These are phyloP conservation scores for Pichia scutulata DNA, from an alignment of 805 yeast genomes.

Conservation along the genomic window DNA sequence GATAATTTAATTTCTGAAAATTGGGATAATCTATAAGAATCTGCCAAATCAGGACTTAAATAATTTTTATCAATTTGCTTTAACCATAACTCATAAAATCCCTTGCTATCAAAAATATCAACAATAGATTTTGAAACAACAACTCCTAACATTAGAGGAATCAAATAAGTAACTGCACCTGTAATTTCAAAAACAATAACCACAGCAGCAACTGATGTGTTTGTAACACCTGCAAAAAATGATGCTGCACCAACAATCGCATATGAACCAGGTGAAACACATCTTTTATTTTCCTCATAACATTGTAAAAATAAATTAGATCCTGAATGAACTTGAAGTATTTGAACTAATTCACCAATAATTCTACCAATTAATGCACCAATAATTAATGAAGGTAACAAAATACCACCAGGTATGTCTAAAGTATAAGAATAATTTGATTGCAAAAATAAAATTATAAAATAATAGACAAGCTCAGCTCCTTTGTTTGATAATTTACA, in stretches of 20 bases:
- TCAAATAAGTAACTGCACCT: constrained; percentile 75
- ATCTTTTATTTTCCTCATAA: constrained; percentile 32
- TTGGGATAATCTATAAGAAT: constrained; percentile 23
- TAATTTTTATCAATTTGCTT: constrained; percentile 33
- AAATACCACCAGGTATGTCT: constrained; percentile 58
- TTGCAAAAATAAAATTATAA: constrained; percentile 32
- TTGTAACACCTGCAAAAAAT: constrained; percentile 71
- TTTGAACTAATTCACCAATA: constrained; percentile 44
- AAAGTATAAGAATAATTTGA: constrained; percentile 65
- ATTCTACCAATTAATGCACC: constrained; percentile 57
- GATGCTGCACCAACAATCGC: constrained; percentile 88
- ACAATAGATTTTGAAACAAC: constrained; percentile 66
- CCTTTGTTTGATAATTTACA: constrained; percentile 28
- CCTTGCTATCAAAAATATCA: constrained; percentile 44
- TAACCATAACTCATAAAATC: constrained; percentile 61
- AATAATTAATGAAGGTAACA: constrained; percentile 54
- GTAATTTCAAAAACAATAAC: constrained; percentile 78
- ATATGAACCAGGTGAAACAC: constrained; percentile 80
- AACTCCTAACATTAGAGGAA: constrained; percentile 82
- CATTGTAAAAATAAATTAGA: constrained; percentile 34
- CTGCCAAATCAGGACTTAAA: constrained; percentile 33
- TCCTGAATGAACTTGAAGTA: constrained; percentile 35
- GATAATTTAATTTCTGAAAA: constrained; percentile 25
- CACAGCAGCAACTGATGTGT: constrained; percentile 72
- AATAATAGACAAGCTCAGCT: constrained; percentile 20